Base-by-base conservation (phyloP, 2,329 filamentous ascomycete genomes). In the Calonectria multiphialidica region DNA sequence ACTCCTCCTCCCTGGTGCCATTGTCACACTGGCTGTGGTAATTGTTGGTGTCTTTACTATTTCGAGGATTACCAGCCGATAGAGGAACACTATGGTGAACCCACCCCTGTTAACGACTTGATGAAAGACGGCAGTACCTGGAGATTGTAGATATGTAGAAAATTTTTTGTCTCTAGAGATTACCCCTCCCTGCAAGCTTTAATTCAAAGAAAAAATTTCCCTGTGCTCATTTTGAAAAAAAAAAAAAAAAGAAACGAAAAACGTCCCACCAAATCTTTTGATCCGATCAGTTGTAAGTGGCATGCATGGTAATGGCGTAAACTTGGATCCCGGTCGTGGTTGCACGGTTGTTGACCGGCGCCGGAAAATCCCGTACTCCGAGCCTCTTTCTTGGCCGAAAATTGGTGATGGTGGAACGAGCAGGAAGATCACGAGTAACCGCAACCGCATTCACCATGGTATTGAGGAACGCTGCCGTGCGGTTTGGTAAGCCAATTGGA, bases 11-110 rank as follows among this genome's bases (percentile, higher is more conserved):
- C 97, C 97, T 0, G 97, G 97, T 76, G 97, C 97, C 23, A 96
- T 99, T 82, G 95, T 97, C 70, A 96, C 96, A n/a, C 86, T 99
- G 80, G 97, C 96, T 12, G 95, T 97, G 50, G 96, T 98, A 44
- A 98, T 99, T 84, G 89, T 97, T 47, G 95, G 94, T 76, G 96
- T 98, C 13, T 99, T 99, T 86, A 92, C 95, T 49, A 91, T 99
- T 79, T 92, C 94, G 72, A 92, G 95, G 75, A 86, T 92, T 74
- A 87, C 88, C 42, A 90, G 87, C 83, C 84, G 89, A 81, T 90
- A 85, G 81, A 77, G 74, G 42, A 57, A 76, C 63, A 53, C 57
- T 40, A n/a, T 65, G 67, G 63, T 42, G 72, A 68, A 66, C 63
- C 73, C 69, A 68, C 71, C 74, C 66, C 73, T 72, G 71, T 73